A percentile compares a stretch with the other conserved stretches of the same genome.
Evolutionary conservation across 192 early-diverging fungal genomes (phyloP).

Genomic region (Piromyces sp.): DNA sequence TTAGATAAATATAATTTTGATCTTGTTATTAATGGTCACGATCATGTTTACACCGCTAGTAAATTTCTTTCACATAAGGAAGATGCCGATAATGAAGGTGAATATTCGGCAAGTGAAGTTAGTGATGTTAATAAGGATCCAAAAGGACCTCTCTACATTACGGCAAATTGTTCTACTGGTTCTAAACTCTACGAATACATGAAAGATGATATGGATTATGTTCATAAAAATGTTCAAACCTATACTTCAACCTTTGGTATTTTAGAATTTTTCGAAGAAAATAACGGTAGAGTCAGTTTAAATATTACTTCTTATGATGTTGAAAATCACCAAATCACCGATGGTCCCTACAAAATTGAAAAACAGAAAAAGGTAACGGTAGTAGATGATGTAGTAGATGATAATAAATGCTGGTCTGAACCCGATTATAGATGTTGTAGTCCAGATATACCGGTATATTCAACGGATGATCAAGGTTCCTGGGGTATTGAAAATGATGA

Average conservation of each 20-base stretch:
- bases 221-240: not conserved
- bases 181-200: not conserved
- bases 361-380: no score
- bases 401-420: no score
- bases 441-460: no score
- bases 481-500: no score
- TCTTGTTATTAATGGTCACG: not conserved
- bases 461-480: no score
- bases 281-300: no score
- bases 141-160: not conserved
- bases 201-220: not conserved
- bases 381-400: no score
- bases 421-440: no score
- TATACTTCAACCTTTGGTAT: not conserved
- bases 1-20: not conserved
- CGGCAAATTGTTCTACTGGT: not conserved
- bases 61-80: not conserved
- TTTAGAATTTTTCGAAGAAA: not conserved
- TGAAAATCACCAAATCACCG: no score
- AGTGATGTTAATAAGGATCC: not conserved
- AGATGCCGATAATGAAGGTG: not conserved
- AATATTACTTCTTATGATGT: no score
- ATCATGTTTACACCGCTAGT: not conserved
- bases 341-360: no score
- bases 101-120: no score